Percentiles rank a stretch among this genome's conserved stretches.
Evolutionary conservation across 805 yeast species (phyloP).

Genomic region (Ogataea trehalophila): DNA sequence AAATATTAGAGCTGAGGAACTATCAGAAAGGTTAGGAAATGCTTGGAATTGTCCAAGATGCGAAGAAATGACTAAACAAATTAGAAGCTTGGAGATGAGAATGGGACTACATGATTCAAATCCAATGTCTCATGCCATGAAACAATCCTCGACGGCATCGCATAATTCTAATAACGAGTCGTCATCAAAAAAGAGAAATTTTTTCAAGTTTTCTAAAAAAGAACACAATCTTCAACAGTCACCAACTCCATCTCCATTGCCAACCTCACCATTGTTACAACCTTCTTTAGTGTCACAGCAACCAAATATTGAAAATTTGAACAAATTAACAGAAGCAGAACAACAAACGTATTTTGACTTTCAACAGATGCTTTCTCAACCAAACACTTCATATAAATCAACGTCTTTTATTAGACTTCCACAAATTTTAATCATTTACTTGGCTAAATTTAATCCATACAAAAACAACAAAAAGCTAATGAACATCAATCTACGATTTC

Average conservation of each 20-base stretch:
- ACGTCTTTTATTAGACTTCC: constrained; percentile 33
- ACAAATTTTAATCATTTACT: constrained; percentile 28
- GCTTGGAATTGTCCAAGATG: constrained; percentile 86
- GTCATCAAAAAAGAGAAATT: constrained; percentile 27
- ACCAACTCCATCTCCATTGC: constrained; percentile 1
- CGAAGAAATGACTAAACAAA: constrained; percentile 27
- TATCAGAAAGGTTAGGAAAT: constrained; percentile 58
- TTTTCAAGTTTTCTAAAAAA: constrained; percentile 22
- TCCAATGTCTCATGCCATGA: not conserved
- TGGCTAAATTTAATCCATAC: constrained; percentile 27
- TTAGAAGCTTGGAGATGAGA: constrained; percentile 10
- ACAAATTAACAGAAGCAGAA: constrained; percentile 16
- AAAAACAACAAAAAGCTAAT: constrained; percentile 27
- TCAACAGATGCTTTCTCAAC: constrained; percentile 15
- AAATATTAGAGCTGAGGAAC: constrained; percentile 58
- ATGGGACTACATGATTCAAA: constrained; percentile 3
- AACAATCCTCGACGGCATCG: not conserved
- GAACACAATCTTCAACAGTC: constrained; percentile 6
- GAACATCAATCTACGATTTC: constrained; percentile 20
- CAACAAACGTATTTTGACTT: constrained; percentile 18
- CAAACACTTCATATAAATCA: constrained; percentile 26
- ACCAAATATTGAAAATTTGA: constrained; percentile 3
- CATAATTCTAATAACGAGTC: constrained; percentile 8
- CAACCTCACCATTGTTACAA: not conserved
- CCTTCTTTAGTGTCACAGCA: constrained; percentile 1